Percentiles rank a stretch among this genome's conserved stretches.
Conservation (phyloP, 1,139 yeast genomes). For the Kodamaea suecica region DNA sequence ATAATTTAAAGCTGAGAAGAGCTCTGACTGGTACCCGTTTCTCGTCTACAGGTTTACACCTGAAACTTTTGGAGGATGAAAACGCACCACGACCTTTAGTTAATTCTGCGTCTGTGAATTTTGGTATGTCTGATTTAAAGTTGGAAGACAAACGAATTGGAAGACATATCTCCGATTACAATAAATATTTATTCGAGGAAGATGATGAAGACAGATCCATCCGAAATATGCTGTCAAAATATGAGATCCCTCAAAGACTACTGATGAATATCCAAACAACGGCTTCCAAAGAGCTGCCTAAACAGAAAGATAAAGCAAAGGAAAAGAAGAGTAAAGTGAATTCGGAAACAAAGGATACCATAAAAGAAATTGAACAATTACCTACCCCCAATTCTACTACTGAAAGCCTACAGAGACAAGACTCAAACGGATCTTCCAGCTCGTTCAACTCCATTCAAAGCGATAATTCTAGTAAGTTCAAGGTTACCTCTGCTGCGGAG, state of each 20-base stretch:
- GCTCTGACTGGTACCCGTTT: slow-evolving; percentile 6
- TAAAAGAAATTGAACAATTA: slow-evolving; percentile 13
- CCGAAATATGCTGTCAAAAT: too few relatives aligned
- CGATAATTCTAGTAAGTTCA: slow-evolving; percentile 35
- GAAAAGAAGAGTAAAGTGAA: slow-evolving; percentile 5
- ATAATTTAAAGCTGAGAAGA: slow-evolving; percentile 14
- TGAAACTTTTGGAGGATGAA: neutral
- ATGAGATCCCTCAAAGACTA: too few relatives aligned
- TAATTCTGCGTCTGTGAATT: slow-evolving; percentile 11
- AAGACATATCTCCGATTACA: slow-evolving; percentile 37
- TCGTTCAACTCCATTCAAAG: slow-evolving; percentile 40
- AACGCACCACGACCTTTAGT: slow-evolving; percentile 1
- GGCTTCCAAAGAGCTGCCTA: too few relatives aligned
- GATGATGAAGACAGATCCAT: slow-evolving; percentile 14
- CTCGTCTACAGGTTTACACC: slow-evolving; percentile 1
- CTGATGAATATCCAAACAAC: too few relatives aligned
- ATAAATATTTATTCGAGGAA: slow-evolving; percentile 30
- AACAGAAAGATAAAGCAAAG: slow-evolving; percentile 3
- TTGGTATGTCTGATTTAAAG: slow-evolving; percentile 17
- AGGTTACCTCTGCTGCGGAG: slow-evolving; percentile 25
- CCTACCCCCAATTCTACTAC: slow-evolving; percentile 19
- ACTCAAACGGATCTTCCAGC: slow-evolving; percentile 27
- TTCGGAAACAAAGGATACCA: slow-evolving; percentile 4
- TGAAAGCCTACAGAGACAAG: slow-evolving; percentile 20
- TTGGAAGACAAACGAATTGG: slow-evolving; percentile 13